Base-by-base conservation (phyloP, 2,329 filamentous ascomycete genomes). In the Neofusicoccum laricinum region DNA sequence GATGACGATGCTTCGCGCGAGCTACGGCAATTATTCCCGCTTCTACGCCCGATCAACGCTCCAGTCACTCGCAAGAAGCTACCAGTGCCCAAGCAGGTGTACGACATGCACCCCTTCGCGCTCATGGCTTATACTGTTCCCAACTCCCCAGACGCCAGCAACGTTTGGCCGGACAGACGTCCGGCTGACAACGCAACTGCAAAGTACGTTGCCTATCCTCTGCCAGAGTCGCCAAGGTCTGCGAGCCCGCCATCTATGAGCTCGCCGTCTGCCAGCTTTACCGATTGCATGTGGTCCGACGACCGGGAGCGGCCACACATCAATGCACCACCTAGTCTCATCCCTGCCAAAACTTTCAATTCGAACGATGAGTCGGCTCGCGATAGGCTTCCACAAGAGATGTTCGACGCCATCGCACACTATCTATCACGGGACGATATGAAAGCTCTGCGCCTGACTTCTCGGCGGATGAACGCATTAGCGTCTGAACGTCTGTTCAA, bases 401-500 rank as follows among this genome's bases (percentile, higher is more conserved):
- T 91, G 2, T 89, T 88, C 70, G 81, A 84, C 58, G 69, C 82
- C 61, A 86, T 91, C 62, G 81, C 82, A 6, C 70, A 75, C 1
- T 76, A 85, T 70, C 79, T 91, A 5, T 81, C 84, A 8, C 83
- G 85, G 4, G 79, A 82, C 38, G 85, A 88, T 66, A 79, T 90
- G 58, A 85, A 86, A 72, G 80, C 77, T 34, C 80, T 90, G 74
- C 85, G 88, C 4, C 77, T 90, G 3, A 87, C 89, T 2, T 85
- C 81, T 69, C 80, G 77, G 41, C 85, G 88, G 64, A 85, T 87
- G 66, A 86, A 89, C 65, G 68, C 72, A 12, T 85, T 84, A 66
- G 80, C 88, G 1, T 87, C 86, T 0, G 78, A 80, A 43, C 78
- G 81, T 45, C 81, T 89, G 50, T 90, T 89, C 72, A 79, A 81